A percentile compares a stretch with the other conserved stretches of the same genome.
phyloP scores from a whole-genome alignment of 352 stramenopile species.

The Blastocystis sp. region DNA sequence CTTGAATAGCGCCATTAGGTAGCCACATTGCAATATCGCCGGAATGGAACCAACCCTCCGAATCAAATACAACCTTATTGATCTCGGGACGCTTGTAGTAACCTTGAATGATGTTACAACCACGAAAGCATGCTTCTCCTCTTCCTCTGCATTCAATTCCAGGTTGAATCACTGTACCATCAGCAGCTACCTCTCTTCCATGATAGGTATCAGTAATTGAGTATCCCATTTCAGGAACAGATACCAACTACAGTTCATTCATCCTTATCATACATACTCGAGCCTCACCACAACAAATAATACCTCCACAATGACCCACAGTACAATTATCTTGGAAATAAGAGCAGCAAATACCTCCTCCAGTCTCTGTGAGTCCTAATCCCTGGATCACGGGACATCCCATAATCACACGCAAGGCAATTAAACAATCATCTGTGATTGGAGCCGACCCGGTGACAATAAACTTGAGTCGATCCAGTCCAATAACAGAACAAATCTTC shows the following conservation, averaged over 20 bases:
- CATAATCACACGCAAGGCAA: constrained; percentile 85
- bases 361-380: constrained; percentile 88
- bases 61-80: constrained; percentile 78
- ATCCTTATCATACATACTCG: constrained; percentile 75
- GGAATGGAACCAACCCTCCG: constrained; percentile 70
- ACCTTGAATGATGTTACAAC: constrained; percentile 76
- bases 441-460: constrained; percentile 86
- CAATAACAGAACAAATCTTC: constrained; percentile 83
- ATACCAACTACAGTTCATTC: constrained; percentile 72
- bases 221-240: constrained; percentile 61
- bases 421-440: constrained; percentile 81
- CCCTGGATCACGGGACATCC: constrained; percentile 81
- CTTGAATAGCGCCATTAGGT: constrained; percentile 69
- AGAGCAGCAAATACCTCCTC: constrained; percentile 70
- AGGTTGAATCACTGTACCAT: constrained; percentile 64
- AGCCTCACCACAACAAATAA: constrained; percentile 76
- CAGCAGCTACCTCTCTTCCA: background rate
- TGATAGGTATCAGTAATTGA: constrained; percentile 21
- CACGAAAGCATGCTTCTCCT: constrained; percentile 73
- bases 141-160: constrained; percentile 70
- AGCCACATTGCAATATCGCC: constrained; percentile 73
- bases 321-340: constrained; percentile 70
- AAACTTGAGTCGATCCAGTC: constrained; percentile 77
- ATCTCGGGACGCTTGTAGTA: constrained; percentile 90
- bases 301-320: constrained; percentile 81